These are phyloP conservation scores for Colletotrichum sublineola DNA, from an alignment of 2,329 filamentous ascomycete species.

Conservation along the genomic window DNA sequence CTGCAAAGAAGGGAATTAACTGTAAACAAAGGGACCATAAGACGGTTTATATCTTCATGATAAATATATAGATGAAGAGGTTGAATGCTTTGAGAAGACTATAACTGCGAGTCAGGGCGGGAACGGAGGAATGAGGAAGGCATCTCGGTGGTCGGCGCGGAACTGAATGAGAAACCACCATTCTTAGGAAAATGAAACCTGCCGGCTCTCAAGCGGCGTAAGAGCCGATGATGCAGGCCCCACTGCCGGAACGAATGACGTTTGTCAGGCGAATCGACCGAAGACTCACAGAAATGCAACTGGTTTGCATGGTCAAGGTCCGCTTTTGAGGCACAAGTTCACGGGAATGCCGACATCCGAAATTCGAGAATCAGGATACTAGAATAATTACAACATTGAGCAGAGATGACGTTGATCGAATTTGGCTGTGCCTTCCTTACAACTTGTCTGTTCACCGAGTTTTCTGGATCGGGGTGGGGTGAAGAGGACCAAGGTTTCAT, in stretches of 20 bases:
- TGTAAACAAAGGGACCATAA: background rate
- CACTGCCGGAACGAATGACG: conserved; percentile 6
- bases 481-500: no score
- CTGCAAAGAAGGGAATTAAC: no score
- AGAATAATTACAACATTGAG: background rate
- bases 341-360: conserved; percentile 6
- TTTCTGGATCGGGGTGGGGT: no score
- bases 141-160: conserved; percentile 17
- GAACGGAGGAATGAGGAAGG: conserved; percentile 16
- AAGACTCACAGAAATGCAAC: background rate
- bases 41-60: background rate
- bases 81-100: background rate
- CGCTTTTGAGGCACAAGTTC: background rate
- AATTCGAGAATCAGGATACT: background rate
- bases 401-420: conserved; percentile 5
- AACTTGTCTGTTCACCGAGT: no score
- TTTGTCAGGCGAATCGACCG: background rate
- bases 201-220: conserved; percentile 10
- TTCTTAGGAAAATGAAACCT: conserved; percentile 4
- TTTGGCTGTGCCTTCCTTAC: background rate
- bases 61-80: background rate
- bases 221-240: conserved; percentile 19
- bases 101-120: background rate
- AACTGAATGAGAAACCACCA: conserved; percentile 1
- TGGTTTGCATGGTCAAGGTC: background rate